Conservation (phyloP, 2,329 filamentous ascomycete species). For the Aspergillus sp. region DNA sequence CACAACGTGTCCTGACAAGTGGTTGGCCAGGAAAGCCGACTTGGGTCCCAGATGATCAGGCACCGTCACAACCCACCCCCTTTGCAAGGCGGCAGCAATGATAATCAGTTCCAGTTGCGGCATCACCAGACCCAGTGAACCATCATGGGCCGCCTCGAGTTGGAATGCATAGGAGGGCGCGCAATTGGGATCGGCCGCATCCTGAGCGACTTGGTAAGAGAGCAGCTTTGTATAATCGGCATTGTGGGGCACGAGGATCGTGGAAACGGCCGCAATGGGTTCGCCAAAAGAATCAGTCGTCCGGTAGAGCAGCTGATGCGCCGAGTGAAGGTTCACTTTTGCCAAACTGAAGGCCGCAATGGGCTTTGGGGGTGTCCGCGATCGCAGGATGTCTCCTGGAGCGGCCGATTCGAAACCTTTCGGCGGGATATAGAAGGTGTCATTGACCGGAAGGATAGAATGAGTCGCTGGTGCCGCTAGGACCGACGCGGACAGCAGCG, state of each 20-base stretch:
- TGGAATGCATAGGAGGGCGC: constrained; percentile 22
- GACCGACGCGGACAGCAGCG: constrained; percentile 2
- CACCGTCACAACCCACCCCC: constrained; percentile 43
- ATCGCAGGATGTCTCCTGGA: constrained; percentile 22
- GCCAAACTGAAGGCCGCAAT: constrained; percentile 17
- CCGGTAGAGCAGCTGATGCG: constrained; percentile 36
- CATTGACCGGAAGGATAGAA: constrained; percentile 15
- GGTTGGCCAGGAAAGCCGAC: constrained; percentile 38
- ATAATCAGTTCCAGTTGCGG: constrained; percentile 30
- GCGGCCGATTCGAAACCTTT: constrained; percentile 17
- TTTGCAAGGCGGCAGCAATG: constrained; percentile 32
- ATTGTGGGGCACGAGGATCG: constrained; percentile 33
- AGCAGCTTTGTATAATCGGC: constrained; percentile 28
- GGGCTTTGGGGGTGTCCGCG: constrained; percentile 16
- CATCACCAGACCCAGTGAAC: constrained; percentile 25
- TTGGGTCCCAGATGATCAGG: constrained; percentile 43
- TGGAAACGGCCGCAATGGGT: constrained; percentile 34
- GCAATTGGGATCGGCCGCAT: constrained; percentile 20
- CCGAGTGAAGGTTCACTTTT: constrained; percentile 15
- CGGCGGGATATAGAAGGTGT: constrained; percentile 24
- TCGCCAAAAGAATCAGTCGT: constrained; percentile 32
- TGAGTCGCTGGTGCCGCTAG: background rate
- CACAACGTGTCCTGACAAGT: constrained; percentile 38
- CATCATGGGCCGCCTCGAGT: constrained; percentile 32
- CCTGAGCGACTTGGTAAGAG: constrained; percentile 37